Conservation (phyloP, 2,329 filamentous ascomycete genomes). For the Alternaria sp. region DNA sequence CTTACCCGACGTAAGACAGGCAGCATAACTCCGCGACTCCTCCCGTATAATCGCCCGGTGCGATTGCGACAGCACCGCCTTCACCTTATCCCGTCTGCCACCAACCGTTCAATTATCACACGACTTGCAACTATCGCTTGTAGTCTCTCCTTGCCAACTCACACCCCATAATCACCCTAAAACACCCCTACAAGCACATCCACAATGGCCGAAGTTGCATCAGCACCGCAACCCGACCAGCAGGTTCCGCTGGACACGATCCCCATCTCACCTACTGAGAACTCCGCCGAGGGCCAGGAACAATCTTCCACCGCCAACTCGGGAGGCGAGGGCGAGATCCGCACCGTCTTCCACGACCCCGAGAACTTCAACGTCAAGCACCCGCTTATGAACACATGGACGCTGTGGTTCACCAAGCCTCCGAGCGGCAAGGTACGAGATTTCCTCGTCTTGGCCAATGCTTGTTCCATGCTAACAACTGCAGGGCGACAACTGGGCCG, state of each 20-base stretch:
- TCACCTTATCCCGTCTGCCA: conserved; percentile 28
- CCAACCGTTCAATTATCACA: conserved; percentile 26
- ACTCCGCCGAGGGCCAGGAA: conserved; percentile 54
- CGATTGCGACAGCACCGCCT: conserved; percentile 40
- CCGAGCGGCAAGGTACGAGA: conserved; percentile 84
- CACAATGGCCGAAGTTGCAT: conserved; percentile 51
- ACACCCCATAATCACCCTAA: neutral
- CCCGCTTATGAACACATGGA: conserved; percentile 96
- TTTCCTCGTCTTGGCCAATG: neutral
- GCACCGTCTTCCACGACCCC: conserved; percentile 97
- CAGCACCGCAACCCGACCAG: conserved; percentile 53
- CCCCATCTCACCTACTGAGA: conserved; percentile 62
- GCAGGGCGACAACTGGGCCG: conserved; percentile 97
- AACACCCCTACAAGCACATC: conserved; percentile 13
- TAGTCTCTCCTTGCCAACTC: conserved; percentile 13
- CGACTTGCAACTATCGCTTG: conserved; percentile 19
- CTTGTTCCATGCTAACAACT: conserved; percentile 25
- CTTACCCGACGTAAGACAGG: conserved; percentile 17
- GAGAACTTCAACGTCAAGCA: conserved; percentile 99
- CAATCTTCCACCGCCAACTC: conserved; percentile 54
- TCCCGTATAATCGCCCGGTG: conserved; percentile 44
- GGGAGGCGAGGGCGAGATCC: conserved; percentile 64
- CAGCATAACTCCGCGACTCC: conserved; percentile 35
- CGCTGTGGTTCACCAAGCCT: conserved; percentile 99
- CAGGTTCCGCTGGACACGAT: conserved; percentile 65